Conservation (phyloP, 345 rosid genomes). For the Anastatica hierochuntica region DNA sequence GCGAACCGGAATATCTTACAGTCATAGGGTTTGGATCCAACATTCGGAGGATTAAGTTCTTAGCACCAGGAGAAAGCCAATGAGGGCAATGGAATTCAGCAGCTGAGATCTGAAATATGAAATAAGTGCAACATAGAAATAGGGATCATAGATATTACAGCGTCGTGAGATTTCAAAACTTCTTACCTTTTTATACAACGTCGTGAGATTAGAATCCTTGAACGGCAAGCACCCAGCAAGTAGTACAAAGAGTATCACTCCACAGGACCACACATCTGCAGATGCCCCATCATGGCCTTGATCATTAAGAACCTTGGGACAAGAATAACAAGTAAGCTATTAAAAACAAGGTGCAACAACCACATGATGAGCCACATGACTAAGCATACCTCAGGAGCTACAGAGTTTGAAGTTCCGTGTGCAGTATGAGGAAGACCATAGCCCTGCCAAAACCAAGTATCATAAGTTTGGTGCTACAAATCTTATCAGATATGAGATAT, state of each 20-base stretch:
- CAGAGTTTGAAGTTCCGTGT: slow-evolving; percentile 68
- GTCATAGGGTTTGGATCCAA: slow-evolving; percentile 88
- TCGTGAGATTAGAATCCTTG: slow-evolving; percentile 72
- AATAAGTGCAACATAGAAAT: slow-evolving; percentile 8
- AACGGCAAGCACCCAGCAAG: slow-evolving; percentile 93
- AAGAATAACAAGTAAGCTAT: background rate
- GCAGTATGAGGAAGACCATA: slow-evolving; percentile 64
- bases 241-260: slow-evolving; percentile 90
- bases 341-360: slow-evolving; percentile 1
- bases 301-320: slow-evolving; percentile 68
- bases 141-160: slow-evolving; percentile 1
- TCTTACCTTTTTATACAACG: slow-evolving; percentile 78
- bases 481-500: background rate
- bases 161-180: slow-evolving; percentile 13
- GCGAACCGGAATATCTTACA: slow-evolving; percentile 58
- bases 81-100: slow-evolving; percentile 84
- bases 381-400: slow-evolving; percentile 77
- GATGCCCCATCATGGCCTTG: slow-evolving; percentile 78
- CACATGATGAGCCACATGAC: slow-evolving; percentile 17
- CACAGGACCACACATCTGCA: slow-evolving; percentile 95
- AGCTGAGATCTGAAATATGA: slow-evolving; percentile 54
- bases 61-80: slow-evolving; percentile 76
- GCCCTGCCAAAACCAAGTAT: slow-evolving; percentile 36
- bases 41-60: slow-evolving; percentile 67
- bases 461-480: slow-evolving; percentile 5